These are phyloP conservation scores for Nasturtium officinale DNA, from an alignment of 345 rosid species.

Conservation along the genomic window DNA sequence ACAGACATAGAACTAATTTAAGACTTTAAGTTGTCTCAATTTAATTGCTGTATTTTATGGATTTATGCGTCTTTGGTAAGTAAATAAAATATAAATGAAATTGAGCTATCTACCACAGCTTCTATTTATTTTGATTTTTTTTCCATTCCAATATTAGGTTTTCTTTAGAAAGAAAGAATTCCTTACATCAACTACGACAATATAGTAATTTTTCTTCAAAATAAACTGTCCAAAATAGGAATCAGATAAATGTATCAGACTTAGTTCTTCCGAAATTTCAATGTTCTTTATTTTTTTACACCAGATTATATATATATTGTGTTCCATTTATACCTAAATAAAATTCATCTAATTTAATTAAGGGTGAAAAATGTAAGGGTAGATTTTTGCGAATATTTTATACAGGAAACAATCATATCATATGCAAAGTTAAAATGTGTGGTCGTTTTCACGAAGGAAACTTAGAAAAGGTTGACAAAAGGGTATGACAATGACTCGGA, in stretches of 20 bases:
- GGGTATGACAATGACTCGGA: conserved; percentile 31
- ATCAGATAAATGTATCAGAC: background rate
- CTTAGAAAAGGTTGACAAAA: conserved; percentile 30
- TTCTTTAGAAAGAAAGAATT: too few relatives aligned
- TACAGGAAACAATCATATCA: conserved; percentile 24
- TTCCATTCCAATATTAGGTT: too few relatives aligned
- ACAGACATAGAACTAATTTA: background rate
- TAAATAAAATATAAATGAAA: too few relatives aligned
- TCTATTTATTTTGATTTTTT: too few relatives aligned
- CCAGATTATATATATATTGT: background rate
- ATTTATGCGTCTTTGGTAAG: too few relatives aligned
- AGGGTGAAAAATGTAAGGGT: background rate
- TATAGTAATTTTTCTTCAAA: background rate
- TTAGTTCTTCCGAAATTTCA: background rate
- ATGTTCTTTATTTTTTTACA: background rate
- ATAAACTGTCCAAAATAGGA: background rate
- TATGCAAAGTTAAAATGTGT: conserved; percentile 20
- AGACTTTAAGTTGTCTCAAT: background rate
- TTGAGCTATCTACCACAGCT: too few relatives aligned
- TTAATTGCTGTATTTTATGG: too few relatives aligned
- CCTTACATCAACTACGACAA: background rate
- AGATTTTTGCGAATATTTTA: background rate
- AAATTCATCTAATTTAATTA: background rate
- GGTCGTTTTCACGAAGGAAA: conserved; percentile 32
- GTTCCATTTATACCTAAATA: background rate